phyloP scores from a whole-genome alignment of 2,329 filamentous ascomycete species.

The Chrysoporthe puriensis region DNA sequence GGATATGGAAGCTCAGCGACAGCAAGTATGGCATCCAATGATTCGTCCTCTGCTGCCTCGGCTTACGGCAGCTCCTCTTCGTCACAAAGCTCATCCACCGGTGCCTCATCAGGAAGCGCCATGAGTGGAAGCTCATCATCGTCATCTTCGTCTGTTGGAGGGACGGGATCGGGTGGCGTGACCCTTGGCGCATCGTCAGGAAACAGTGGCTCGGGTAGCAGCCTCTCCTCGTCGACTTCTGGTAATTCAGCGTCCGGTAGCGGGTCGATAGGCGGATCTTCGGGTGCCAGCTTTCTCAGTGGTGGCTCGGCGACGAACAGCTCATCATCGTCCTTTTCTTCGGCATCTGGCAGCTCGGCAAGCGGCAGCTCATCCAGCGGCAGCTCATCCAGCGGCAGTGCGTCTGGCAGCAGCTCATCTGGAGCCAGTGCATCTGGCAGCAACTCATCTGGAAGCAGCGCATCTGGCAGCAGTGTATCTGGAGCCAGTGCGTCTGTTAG shows the following conservation, averaged over 20 bases:
- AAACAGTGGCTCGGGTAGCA: not conserved
- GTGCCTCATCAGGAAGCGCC: not conserved
- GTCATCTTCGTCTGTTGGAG: not conserved
- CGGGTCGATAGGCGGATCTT: not conserved
- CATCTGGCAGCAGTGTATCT: too few relatives aligned
- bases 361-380: not conserved
- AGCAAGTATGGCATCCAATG: not conserved
- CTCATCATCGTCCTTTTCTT: not conserved
- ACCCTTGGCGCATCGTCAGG: not conserved
- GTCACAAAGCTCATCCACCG: not conserved
- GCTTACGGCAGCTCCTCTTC: not conserved
- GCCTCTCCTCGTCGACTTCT: not conserved
- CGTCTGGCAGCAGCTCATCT: too few relatives aligned
- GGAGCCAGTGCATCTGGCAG: too few relatives aligned
- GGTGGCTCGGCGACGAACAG: not conserved
- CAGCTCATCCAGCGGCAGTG: too few relatives aligned
- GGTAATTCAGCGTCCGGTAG: not conserved
- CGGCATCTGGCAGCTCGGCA: not conserved
- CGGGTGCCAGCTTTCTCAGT: not conserved
- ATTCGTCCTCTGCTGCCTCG: not conserved
- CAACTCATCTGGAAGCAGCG: too few relatives aligned
- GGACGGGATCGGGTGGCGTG: not conserved
- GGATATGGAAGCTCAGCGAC: conserved; percentile 1
- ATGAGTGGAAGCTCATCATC: not conserved
- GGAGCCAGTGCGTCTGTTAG: too few relatives aligned